phyloP scores from a whole-genome alignment of 164 flowering plant genomes.

The Santalum album region DNA sequence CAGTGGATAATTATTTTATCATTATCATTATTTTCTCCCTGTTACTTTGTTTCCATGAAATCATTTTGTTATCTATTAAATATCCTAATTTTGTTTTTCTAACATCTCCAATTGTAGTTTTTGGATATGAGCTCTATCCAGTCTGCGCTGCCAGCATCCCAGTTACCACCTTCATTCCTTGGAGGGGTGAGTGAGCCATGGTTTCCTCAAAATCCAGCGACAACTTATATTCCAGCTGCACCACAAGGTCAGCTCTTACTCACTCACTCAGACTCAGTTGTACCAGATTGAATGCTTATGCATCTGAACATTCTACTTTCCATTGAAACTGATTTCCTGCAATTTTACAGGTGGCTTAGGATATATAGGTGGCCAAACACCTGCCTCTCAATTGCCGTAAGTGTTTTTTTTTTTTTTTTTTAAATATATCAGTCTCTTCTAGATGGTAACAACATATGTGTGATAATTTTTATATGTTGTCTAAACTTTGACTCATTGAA shows the following conservation, averaged over 20 bases:
- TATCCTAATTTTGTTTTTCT: not conserved
- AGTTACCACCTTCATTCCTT: conserved; percentile 31
- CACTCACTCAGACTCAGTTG: not conserved
- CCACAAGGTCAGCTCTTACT: conserved; percentile 34
- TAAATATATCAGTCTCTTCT: no score
- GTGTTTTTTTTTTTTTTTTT: conserved; percentile 15
- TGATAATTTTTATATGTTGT: no score
- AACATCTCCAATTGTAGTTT: conserved; percentile 33
- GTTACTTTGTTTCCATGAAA: no score
- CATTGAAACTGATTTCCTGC: conserved; percentile 2
- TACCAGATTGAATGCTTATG: not conserved
- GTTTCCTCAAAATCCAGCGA: conserved; percentile 50
- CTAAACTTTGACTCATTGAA: no score
- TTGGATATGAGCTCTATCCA: conserved; percentile 74
- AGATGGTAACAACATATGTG: no score
- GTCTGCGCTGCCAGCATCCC: conserved; percentile 56
- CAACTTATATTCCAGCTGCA: conserved; percentile 36
- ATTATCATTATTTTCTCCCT: no score
- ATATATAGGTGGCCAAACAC: conserved; percentile 44
- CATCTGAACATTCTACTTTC: not conserved
- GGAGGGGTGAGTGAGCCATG: conserved; percentile 46
- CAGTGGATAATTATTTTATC: no score
- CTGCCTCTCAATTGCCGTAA: conserved; percentile 57
- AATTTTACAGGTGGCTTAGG: conserved; percentile 46
- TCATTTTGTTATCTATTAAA: not conserved